Percentiles rank a stretch among this genome's conserved stretches.
Conservation (phyloP, 2,329 filamentous ascomycete species). For the Emericellopsis atlantica region DNA sequence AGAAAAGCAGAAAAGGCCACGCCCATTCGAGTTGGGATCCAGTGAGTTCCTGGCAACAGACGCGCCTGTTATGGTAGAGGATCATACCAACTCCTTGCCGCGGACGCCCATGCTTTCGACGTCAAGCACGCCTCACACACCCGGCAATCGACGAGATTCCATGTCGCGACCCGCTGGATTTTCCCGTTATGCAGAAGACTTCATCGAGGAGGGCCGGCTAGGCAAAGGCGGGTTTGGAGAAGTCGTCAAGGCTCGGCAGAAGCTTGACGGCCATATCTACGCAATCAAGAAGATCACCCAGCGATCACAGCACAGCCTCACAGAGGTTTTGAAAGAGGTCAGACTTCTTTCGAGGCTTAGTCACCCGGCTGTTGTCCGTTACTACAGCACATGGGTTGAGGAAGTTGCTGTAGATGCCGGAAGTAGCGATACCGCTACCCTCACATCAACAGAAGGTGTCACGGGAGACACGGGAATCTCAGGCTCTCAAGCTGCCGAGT, state of each 20-base stretch:
- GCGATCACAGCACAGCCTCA: slow-evolving; percentile 64
- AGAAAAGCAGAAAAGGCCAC: slow-evolving; percentile 72
- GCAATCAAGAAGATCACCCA: slow-evolving; percentile 95
- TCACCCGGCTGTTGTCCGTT: slow-evolving; percentile 75
- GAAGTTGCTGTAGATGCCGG: slow-evolving; percentile 39
- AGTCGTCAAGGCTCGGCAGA: slow-evolving; percentile 90
- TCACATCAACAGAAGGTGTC: slow-evolving; percentile 38
- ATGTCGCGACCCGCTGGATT: slow-evolving; percentile 39
- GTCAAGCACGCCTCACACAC: slow-evolving; percentile 7
- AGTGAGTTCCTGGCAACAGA: slow-evolving; percentile 56
- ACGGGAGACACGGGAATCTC: slow-evolving; percentile 18
- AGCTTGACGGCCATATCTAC: slow-evolving; percentile 85
- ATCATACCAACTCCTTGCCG: slow-evolving; percentile 13
- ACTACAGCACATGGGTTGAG: slow-evolving; percentile 93
- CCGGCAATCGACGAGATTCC: slow-evolving; percentile 48
- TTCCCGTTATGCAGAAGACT: slow-evolving; percentile 74
- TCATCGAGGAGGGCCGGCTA: slow-evolving; percentile 76
- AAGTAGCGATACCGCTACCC: slow-evolving; percentile 39
- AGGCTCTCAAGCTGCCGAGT: slow-evolving; percentile 13
- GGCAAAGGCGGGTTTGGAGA: slow-evolving; percentile 94
- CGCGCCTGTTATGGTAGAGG: slow-evolving; percentile 42
- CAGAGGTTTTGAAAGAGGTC: slow-evolving; percentile 74
- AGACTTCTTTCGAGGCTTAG: slow-evolving; percentile 84
- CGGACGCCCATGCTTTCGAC: slow-evolving; percentile 18
- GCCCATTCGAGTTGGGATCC: slow-evolving; percentile 61